Evolutionary conservation across 257 asterid species (phyloP).

Genomic region (Verbascum thapsus): DNA sequence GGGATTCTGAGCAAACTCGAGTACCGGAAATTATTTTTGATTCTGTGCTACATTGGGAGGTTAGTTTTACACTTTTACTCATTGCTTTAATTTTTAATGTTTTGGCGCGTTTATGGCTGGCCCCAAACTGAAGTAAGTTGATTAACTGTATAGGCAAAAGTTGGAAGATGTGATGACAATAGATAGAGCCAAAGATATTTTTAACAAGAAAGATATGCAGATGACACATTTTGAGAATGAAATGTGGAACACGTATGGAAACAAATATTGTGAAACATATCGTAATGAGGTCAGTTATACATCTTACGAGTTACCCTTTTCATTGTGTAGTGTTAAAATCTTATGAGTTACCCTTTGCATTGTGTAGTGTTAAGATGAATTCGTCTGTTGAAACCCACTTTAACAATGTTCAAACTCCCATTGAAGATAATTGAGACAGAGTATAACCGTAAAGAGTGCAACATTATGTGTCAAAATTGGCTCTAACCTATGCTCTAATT

Average conservation of each 20-base stretch:
- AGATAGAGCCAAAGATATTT: conserved; percentile 38
- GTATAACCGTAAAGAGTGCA: too few relatives aligned
- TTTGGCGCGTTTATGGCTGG: background rate
- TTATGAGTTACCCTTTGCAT: background rate
- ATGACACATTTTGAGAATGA: conserved; percentile 42
- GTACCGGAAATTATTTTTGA: conserved; percentile 45
- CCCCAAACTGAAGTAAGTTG: background rate
- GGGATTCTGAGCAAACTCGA: conserved; percentile 39
- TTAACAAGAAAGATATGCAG: conserved; percentile 25
- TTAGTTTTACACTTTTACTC: conserved; percentile 22
- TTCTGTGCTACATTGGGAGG: conserved; percentile 52
- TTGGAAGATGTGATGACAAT: conserved; percentile 41
- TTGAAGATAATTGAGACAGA: too few relatives aligned
- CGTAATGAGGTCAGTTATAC: conserved; percentile 35
- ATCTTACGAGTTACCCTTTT: background rate
- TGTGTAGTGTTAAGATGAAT: too few relatives aligned
- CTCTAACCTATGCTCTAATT: too few relatives aligned
- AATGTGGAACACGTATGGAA: conserved; percentile 49
- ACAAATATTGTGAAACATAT: conserved; percentile 21
- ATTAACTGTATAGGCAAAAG: conserved; percentile 35
- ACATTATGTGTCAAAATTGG: too few relatives aligned
- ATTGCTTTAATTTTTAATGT: too few relatives aligned
- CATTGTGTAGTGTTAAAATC: conserved; percentile 1
- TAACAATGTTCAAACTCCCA: too few relatives aligned
- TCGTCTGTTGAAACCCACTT: too few relatives aligned